Evolutionary conservation across 2,329 filamentous ascomycete species (phyloP).

Genomic region (Diaporthe caulivora): DNA sequence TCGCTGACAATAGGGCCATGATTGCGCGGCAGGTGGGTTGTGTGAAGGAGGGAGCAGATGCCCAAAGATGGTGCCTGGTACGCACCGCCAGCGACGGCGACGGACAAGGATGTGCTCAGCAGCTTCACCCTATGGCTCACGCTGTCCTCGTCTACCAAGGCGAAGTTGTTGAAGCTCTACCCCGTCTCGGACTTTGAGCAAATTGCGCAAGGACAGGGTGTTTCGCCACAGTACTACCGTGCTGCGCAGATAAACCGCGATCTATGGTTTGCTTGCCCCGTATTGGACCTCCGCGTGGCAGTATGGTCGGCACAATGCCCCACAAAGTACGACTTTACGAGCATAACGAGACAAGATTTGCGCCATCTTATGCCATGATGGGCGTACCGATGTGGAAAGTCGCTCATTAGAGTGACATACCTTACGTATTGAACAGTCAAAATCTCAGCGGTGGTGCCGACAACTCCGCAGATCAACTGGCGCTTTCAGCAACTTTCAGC

Average conservation of each 20-base stretch:
- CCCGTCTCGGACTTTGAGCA: slow-evolving; percentile 40
- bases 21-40: slow-evolving; percentile 42
- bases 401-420: slow-evolving; percentile 50
- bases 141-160: slow-evolving; percentile 3
- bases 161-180: slow-evolving; percentile 21
- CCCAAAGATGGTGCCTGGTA: slow-evolving; percentile 44
- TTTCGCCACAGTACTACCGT: slow-evolving; percentile 49
- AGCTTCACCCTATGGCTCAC: slow-evolving; percentile 42
- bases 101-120: slow-evolving; percentile 42
- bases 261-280: slow-evolving; percentile 49
- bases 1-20: slow-evolving; percentile 43
- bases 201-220: slow-evolving; percentile 33
- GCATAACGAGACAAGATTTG: slow-evolving; percentile 47
- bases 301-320: slow-evolving; percentile 43
- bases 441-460: slow-evolving; percentile 44
- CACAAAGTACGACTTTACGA: slow-evolving; percentile 45
- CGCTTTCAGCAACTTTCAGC: slow-evolving; percentile 7
- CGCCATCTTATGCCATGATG: slow-evolving; percentile 46
- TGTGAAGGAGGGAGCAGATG: slow-evolving; percentile 37
- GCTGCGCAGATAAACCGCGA: slow-evolving; percentile 50
- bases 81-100: slow-evolving; percentile 38
- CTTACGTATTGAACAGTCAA: slow-evolving; percentile 47
- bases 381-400: slow-evolving; percentile 50
- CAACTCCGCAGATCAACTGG: slow-evolving; percentile 42
- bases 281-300: slow-evolving; percentile 50